Evolutionary conservation across 768 basidiomycete genomes (phyloP).

Genomic region (Lactifluus volemus): DNA sequence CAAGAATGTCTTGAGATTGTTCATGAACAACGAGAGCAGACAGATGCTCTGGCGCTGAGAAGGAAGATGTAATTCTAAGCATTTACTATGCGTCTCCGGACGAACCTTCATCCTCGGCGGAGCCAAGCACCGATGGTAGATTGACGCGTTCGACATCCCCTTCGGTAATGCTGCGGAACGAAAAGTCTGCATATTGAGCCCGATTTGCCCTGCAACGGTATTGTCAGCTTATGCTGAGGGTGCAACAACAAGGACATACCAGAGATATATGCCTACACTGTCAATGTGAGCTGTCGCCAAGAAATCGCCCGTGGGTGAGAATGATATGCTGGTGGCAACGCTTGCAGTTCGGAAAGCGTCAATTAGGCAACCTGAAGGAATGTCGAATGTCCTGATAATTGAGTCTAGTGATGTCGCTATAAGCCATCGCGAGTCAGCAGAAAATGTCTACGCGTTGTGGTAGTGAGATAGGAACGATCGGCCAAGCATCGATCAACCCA

Average conservation of each 20-base stretch:
- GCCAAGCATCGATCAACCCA: constrained; percentile 31
- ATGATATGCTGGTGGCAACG: constrained; percentile 82
- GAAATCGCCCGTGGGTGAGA: constrained; percentile 95
- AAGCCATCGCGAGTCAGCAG: constrained; percentile 92
- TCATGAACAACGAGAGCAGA: constrained; percentile 55
- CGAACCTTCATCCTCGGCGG: constrained; percentile 72
- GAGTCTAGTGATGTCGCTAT: constrained; percentile 84
- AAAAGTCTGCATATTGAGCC: constrained; percentile 83
- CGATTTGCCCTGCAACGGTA: constrained; percentile 71
- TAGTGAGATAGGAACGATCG: not conserved
- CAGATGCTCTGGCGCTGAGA: constrained; percentile 61
- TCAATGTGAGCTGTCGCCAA: constrained; percentile 92
- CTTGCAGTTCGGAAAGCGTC: constrained; percentile 86
- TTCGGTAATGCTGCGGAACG: constrained; percentile 72
- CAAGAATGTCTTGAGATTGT: constrained; percentile 58
- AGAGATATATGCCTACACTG: constrained; percentile 90
- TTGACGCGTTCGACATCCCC: constrained; percentile 59
- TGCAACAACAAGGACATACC: constrained; percentile 37
- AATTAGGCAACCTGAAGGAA: constrained; percentile 87
- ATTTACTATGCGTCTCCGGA: not conserved
- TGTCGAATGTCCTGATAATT: constrained; percentile 88
- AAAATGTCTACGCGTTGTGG: constrained; percentile 60
- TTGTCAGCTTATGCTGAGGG: constrained; percentile 6
- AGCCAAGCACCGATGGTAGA: constrained; percentile 80
- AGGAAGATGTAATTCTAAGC: not conserved